phyloP scores from a whole-genome alignment of 2,329 filamentous ascomycete genomes.

The Aspergillus fumigatus region DNA sequence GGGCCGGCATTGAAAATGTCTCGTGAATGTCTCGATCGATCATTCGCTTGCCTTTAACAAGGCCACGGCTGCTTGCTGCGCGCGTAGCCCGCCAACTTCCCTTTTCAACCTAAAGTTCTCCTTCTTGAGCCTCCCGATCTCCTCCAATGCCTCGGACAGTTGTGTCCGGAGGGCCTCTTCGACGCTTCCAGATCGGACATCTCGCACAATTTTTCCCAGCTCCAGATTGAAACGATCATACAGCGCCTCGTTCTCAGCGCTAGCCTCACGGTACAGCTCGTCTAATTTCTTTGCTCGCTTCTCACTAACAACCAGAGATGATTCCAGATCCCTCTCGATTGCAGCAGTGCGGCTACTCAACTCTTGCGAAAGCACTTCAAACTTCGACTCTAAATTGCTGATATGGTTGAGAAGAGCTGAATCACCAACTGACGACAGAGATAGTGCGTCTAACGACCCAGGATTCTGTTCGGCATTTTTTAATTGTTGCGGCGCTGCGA shows the following conservation, averaged over 20 bases:
- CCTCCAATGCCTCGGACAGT: conserved; percentile 70
- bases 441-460: conserved; percentile 11
- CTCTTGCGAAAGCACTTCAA: conserved; percentile 58
- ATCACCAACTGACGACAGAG: conserved; percentile 14
- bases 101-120: conserved; percentile 80
- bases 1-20: conserved; percentile 3
- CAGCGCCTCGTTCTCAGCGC: conserved; percentile 85
- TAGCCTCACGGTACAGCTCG: conserved; percentile 80
- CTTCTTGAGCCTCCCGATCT: conserved; percentile 71
- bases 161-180: conserved; percentile 71
- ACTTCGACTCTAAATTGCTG: conserved; percentile 60
- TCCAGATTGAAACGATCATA: conserved; percentile 94
- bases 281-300: conserved; percentile 77
- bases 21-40: conserved; percentile 5
- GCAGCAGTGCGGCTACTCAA: conserved; percentile 57
- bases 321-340: conserved; percentile 68
- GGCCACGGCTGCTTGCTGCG: conserved; percentile 38
- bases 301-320: conserved; percentile 68
- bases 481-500: conserved; percentile 29
- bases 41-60: conserved; percentile 28
- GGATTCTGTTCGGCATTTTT: conserved; percentile 31
- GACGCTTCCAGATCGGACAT: conserved; percentile 69
- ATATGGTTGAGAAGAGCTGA: conserved; percentile 48
- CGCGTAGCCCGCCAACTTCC: conserved; percentile 68
- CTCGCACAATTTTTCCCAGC: conserved; percentile 74